phyloP scores from a whole-genome alignment of 1,284 basidiomycete genomes.

The Naganishia cerealis region DNA sequence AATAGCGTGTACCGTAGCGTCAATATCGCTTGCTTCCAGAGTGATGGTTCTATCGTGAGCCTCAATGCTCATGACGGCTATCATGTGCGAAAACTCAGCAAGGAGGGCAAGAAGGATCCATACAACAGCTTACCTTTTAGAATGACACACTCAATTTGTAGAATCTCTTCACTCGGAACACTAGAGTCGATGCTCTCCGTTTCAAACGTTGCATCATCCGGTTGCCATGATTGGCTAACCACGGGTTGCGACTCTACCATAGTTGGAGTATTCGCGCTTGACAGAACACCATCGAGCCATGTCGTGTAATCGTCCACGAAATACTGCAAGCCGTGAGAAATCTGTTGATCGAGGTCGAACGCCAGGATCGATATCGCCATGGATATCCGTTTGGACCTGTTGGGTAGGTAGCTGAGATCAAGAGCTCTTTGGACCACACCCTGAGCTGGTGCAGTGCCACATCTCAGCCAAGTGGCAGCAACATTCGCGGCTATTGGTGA shows the following conservation, averaged over 20 bases:
- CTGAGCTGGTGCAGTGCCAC: neutral
- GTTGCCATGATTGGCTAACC: conserved; percentile 74
- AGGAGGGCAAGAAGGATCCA: neutral
- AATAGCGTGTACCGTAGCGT: conserved; percentile 65
- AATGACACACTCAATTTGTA: conserved; percentile 5
- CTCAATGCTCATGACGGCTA: neutral
- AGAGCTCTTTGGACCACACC: neutral
- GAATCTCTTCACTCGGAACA: neutral
- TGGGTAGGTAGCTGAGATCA: conserved; percentile 16
- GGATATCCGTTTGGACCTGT: conserved; percentile 20
- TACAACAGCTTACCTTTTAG: neutral
- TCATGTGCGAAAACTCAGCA: neutral
- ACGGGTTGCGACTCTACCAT: conserved; percentile 70
- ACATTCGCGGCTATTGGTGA: neutral
- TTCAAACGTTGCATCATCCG: neutral
- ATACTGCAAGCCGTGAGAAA: conserved; percentile 70
- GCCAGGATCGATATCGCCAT: conserved; percentile 5
- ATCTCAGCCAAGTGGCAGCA: neutral
- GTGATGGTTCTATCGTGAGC: conserved; percentile 40
- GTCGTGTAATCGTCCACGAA: conserved; percentile 80
- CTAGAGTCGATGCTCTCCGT: neutral
- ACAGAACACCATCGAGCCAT: conserved; percentile 58
- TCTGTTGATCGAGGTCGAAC: conserved; percentile 4
- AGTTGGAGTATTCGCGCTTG: conserved; percentile 48
- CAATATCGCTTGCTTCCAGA: conserved; percentile 63